Conservation (phyloP, 352 stramenopile genomes). For the Globisporangium uncinulatum region DNA sequence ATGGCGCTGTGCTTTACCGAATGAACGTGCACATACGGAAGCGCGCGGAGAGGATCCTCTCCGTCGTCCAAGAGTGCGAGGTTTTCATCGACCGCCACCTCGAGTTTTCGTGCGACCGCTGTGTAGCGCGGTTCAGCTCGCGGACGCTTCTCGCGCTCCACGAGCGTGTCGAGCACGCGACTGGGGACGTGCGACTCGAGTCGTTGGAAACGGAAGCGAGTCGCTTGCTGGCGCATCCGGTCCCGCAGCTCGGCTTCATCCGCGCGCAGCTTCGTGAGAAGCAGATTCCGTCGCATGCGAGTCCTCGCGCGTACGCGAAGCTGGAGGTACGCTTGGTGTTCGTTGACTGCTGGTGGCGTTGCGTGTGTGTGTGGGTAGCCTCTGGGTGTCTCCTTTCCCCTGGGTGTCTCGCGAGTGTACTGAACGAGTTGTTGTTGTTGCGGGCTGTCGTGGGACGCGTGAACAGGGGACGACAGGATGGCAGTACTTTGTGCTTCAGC, state of each 20-base stretch:
- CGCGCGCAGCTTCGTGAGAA: conserved; percentile 28
- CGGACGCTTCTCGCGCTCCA: conserved; percentile 53
- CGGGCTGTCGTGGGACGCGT: background rate
- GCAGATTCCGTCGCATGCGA: conserved; percentile 14
- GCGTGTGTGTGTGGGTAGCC: background rate
- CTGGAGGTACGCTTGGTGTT: conserved; percentile 38
- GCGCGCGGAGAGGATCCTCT: conserved; percentile 16
- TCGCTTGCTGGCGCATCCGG: conserved; percentile 33
- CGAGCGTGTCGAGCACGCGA: conserved; percentile 29
- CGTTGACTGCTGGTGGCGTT: background rate
- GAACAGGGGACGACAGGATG: conserved; percentile 18
- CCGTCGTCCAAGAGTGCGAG: conserved; percentile 51
- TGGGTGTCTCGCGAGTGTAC: conserved; percentile 11
- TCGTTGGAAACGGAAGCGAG: conserved; percentile 32
- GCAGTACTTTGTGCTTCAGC: conserved; percentile 66
- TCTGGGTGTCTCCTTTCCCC: too few relatives aligned
- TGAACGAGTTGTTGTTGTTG: conserved; percentile 12
- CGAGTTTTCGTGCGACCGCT: conserved; percentile 43
- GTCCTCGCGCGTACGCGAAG: conserved; percentile 65
- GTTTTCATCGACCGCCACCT: conserved; percentile 45
- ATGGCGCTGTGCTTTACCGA: conserved; percentile 18
- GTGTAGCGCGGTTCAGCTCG: conserved; percentile 41
- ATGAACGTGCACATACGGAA: conserved; percentile 9
- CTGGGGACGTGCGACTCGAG: conserved; percentile 3
- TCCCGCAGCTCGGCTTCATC: conserved; percentile 44